Evolutionary conservation across 306 rosid genomes (phyloP), one percentile per base, ranked within the genome.

Genomic region (Begonia fuchsioides): DNA sequence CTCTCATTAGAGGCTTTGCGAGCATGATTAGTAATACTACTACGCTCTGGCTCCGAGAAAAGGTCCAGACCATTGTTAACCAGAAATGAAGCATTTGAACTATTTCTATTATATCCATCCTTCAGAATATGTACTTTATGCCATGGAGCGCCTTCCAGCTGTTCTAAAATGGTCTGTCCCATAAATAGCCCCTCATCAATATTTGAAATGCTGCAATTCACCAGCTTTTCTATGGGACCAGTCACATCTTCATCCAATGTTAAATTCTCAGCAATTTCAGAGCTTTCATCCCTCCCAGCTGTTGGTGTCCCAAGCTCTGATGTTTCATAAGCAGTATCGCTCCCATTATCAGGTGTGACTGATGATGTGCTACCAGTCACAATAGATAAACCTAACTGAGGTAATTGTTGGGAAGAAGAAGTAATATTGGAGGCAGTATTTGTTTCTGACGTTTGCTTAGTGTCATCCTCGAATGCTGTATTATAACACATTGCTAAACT

Each of bases 121-220:
- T 59, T 59, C 47, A 53, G 18, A 40, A 41, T 64, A 72, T 70
- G 81, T 50, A 57, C 68, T 82, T 79, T 92, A 80, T 82, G 80
- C 76, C 76, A 78, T 17, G 94, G 94, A 65, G 82, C 86, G 73
- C 99, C 99, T 77, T 92, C 96, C 70, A 86, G 76, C 68, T 86
- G 93, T 61, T 86, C 99, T 59, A 92, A 74, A 69, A 92, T 86
- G 17, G 99, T 77, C 72, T 92, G 96, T 43, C 99, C 93, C 96
- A 92, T 75, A 71, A 85, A 86, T 15, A 92, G 72, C 16, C 99
- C 99, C 68, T 92, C 93, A 12, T 85, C 99, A 63, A 92, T 92
- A 68, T 92, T 86, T 53, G 96, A 68, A 75, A 86, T 69, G 58
- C 94, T 83, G 64, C 67, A 92, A 67, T 86, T 82, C 64, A 76